Conservation (phyloP, 176 grass and related monocot species). For the Bonia amplexicaulis region DNA sequence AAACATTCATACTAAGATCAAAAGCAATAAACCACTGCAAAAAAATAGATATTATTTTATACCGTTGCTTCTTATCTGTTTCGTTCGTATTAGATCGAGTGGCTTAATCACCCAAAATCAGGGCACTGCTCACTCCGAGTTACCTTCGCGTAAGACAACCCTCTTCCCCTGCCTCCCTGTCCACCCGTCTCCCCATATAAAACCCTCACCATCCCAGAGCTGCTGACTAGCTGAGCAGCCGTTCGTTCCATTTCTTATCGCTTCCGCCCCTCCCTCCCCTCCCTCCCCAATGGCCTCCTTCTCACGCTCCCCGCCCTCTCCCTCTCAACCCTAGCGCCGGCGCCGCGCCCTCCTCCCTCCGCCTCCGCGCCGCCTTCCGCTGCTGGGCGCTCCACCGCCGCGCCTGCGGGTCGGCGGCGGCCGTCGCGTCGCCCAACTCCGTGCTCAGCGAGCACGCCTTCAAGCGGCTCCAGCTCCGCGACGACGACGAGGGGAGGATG, state of each 20-base stretch:
- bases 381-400: slow-evolving; percentile 30
- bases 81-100: no score
- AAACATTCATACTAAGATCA: no score
- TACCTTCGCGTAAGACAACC: neutral
- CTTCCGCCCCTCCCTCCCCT: neutral
- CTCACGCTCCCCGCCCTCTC: slow-evolving; percentile 65
- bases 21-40: no score
- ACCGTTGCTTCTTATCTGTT: no score
- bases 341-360: neutral
- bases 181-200: slow-evolving; percentile 3
- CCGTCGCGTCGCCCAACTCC: slow-evolving; percentile 70
- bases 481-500: slow-evolving; percentile 33
- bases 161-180: neutral
- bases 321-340: slow-evolving; percentile 25
- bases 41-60: no score
- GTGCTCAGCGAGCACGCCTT: slow-evolving; percentile 94
- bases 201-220: neutral
- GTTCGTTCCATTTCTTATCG: slow-evolving; percentile 56
- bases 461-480: slow-evolving; percentile 57
- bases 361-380: slow-evolving; percentile 22
- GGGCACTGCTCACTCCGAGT: no score
- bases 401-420: slow-evolving; percentile 27
- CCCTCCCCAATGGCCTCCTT: slow-evolving; percentile 47
- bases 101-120: no score
- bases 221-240: slow-evolving; percentile 20